Base-by-base conservation (phyloP, 805 yeast genomes). In the Metschnikowia noctiluminum region DNA sequence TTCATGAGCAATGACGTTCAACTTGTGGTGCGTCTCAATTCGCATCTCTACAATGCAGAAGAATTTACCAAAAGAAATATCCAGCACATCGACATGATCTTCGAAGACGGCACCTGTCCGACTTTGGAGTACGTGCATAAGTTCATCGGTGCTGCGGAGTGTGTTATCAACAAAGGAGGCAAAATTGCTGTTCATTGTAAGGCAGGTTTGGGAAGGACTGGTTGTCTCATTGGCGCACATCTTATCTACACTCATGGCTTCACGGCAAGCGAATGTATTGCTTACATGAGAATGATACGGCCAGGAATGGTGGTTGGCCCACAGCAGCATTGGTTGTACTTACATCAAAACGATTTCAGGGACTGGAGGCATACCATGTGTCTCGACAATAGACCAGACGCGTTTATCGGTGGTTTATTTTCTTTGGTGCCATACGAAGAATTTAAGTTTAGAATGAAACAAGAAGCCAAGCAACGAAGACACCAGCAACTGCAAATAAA, bases 221-320 rank as follows among this genome's bases (percentile, higher is more conserved):
- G 99, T 15, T 94, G 99, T 69, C 77, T 94, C 43, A 94, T 94
- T 55, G 99, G 99, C 7, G 99, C 99, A 0, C 96, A 92, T 67
- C 75, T 94, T 56, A 94, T 94, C 43, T 94, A 94, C 64, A 89
- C 96, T 2, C 94, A 92, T 65, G 97, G 97, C 0, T 94, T 94
- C 64, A 94, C 98, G 5, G 99, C 99, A 2, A 87, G 81, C 64
- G 99, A 94, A 68, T 94, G 96, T 67, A 94, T 94, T 59, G 96
- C 92, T 1, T 94, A 90, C 63, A 87, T 94, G 92, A 79, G 99
- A 65, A 87, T 94, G 80, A 78, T 94, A 54, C 81, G 99, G 57
- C 99, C 99, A 0, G 99, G 99, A 38, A 94, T 94, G 99, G 97
- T 94, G n/a, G 99, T 94, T 30, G 99, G 99, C 0, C 99, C 99